Conservation (phyloP, 495 filamentous ascomycete species). For the Penicillium simplicissimum region DNA sequence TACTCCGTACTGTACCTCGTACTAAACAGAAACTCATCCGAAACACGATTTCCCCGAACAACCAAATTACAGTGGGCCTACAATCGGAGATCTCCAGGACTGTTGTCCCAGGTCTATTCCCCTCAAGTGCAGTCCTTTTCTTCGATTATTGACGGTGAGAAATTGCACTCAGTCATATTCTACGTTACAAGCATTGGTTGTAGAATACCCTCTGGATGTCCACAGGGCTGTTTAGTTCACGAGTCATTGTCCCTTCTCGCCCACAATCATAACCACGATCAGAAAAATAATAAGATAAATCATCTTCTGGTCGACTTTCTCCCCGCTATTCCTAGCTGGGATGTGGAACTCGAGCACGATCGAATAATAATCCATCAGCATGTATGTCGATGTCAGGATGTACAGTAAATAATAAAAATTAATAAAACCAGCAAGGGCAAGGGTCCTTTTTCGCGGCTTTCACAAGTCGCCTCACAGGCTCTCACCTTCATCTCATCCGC, state of each 20-base stretch:
- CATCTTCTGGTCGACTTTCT: neutral
- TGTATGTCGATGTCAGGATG: neutral
- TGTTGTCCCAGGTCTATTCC: neutral
- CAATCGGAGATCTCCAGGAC: slow-evolving; percentile 26
- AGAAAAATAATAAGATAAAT: neutral
- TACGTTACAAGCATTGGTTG: no score
- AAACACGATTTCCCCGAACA: neutral
- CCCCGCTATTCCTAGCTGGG: neutral
- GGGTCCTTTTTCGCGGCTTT: slow-evolving; percentile 26
- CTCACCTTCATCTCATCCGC: slow-evolving; percentile 28
- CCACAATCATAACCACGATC: neutral
- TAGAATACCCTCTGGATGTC: neutral
- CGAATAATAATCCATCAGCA: neutral
- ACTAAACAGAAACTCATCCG: neutral
- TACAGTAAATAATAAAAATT: neutral
- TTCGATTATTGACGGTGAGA: neutral
- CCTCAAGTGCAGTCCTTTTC: neutral
- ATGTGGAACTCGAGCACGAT: neutral
- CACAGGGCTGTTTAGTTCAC: neutral
- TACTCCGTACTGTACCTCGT: neutral
- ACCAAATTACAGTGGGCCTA: slow-evolving; percentile 22
- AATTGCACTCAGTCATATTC: no score
- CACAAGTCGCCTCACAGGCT: slow-evolving; percentile 21
- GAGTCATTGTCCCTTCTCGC: neutral
- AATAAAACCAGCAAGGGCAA: slow-evolving; percentile 33